Base-by-base conservation (phyloP, 345 rosid genomes). In the Populus alba region DNA sequence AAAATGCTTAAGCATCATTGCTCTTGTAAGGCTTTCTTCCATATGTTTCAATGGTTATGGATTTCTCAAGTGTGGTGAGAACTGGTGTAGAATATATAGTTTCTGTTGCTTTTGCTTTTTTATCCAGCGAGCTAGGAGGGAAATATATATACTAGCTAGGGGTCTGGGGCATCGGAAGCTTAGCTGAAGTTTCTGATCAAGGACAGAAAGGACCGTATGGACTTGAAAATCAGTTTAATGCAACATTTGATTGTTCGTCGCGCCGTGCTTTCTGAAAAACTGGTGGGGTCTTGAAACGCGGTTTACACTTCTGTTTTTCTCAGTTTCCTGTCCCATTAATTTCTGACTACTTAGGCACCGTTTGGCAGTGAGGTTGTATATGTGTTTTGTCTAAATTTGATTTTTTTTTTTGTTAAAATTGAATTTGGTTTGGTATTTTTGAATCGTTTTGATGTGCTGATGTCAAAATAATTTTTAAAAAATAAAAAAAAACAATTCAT, bases 1-100 rank as follows among this genome's bases (percentile, higher is more conserved):
- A 69, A 76, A 73, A n/a, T n/a, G 77, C 90, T 76, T 77, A 41
- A 84, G 75, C 82, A 74, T 70, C 77, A 63, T 77, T 65, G 81
- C 68, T 37, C 84, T 77, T 68, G 70, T 74, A 75, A 35, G 49
- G 63, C 71, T 68, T 73, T 73, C 78, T 23, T 20, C 68, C 25
- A 38, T 25, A 27, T 62, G 61, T 25, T 68, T 81, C 37, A 17
- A 41, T 49, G 41, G 61, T n/a, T 41, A 11, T 29, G n/a, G 69
- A 8, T 35, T 5, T n/a, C 12, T 3, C 10, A 47, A 38, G 17
- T 4, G 45, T 10, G 45, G 33, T 35, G 33, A 3, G 7, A 17
- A 73, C 7, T 59, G 7, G 38, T 13, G 35, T 5, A n/a, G 41
- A 71, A 41, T 65, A 20, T 6, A 41, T 63, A 29, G 6, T 5